phyloP scores from a whole-genome alignment of 148 eudicot species.

The Cornus suecica region DNA sequence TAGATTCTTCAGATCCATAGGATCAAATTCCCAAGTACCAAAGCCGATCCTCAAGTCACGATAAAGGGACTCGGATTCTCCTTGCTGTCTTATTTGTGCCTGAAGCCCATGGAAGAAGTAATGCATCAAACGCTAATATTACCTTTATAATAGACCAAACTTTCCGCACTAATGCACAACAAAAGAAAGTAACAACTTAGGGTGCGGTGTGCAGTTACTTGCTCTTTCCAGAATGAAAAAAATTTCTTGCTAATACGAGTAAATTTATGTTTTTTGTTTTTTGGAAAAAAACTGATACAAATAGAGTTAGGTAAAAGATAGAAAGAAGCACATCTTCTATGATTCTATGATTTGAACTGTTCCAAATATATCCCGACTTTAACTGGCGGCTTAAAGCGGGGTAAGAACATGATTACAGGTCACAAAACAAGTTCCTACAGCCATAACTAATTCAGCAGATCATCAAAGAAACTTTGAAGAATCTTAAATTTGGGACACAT shows the following conservation, averaged over 20 bases:
- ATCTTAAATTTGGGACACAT: neutral
- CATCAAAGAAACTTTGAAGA: neutral
- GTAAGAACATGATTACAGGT: neutral
- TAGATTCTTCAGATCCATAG: conserved; percentile 51
- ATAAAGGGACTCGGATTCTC: conserved; percentile 60
- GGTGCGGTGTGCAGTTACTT: too few species aligned
- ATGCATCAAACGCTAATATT: neutral
- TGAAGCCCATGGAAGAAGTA: conserved; percentile 11
- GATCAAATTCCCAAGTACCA: conserved; percentile 78
- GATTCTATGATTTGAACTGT: neutral
- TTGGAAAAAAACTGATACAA: too few species aligned
- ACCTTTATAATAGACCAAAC: neutral
- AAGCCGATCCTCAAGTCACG: conserved; percentile 62
- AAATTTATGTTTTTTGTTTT: too few species aligned
- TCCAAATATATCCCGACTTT: too few species aligned
- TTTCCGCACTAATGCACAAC: neutral
- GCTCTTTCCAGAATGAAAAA: too few species aligned
- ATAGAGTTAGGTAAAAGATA: neutral
- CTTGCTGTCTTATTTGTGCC: conserved; percentile 63
- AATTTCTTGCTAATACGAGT: neutral
- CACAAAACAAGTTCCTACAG: neutral
- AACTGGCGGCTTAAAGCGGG: neutral
- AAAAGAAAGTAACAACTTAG: neutral
- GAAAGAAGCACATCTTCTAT: neutral
- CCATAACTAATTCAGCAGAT: neutral